Conservation (phyloP, 768 basidiomycete species). For the Rhodocollybia butyracea region DNA sequence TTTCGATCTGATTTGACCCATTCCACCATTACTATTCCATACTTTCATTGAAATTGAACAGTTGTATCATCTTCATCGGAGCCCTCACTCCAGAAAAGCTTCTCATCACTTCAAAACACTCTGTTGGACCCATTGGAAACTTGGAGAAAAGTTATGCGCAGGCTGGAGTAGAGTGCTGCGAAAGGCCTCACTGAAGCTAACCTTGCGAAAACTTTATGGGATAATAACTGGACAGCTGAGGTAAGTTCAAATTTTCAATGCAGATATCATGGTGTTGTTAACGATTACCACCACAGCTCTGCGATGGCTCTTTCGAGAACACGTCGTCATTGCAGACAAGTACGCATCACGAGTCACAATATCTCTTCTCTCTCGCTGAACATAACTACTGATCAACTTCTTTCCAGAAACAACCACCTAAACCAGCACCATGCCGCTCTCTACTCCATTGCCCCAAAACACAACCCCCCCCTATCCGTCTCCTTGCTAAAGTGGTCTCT, state of each 20-base stretch:
- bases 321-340: conserved; percentile 94
- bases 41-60: conserved; percentile 91
- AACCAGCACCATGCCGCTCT: conserved; percentile 74
- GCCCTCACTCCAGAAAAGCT: conserved; percentile 74
- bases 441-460: conserved; percentile 43
- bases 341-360: conserved; percentile 31
- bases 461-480: conserved; percentile 59
- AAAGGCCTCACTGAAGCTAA: conserved; percentile 68
- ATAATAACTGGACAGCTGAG: conserved; percentile 88
- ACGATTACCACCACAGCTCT: conserved; percentile 54
- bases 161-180: conserved; percentile 78
- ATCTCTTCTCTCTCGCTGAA: neutral
- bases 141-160: conserved; percentile 65
- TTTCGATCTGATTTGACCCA: conserved; percentile 4
- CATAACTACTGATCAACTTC: no score
- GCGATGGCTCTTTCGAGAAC: conserved; percentile 96
- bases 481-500: conserved; percentile 79
- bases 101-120: conserved; percentile 90
- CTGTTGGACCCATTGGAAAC: conserved; percentile 57
- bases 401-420: conserved; percentile 80
- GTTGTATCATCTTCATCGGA: conserved; percentile 94
- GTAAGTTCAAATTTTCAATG: conserved; percentile 37
- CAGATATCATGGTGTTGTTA: neutral
- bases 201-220: conserved; percentile 75
- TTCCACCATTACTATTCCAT: conserved; percentile 65